These are phyloP conservation scores for Kwoniella dejecticola DNA, from an alignment of 768 basidiomycete species.

Conservation along the genomic window DNA sequence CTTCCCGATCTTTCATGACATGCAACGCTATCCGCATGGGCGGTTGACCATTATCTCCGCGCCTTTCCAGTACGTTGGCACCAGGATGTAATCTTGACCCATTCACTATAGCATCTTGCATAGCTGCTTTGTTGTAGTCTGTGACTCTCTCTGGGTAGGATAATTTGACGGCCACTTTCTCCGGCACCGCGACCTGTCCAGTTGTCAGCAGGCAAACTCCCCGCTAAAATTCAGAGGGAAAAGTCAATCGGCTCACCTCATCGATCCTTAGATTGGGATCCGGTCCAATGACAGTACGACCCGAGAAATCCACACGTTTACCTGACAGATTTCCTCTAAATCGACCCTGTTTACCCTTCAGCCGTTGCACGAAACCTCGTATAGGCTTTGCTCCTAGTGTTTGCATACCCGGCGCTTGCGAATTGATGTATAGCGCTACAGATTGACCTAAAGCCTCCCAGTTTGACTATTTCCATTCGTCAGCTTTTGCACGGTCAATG, in stretches of 20 bases:
- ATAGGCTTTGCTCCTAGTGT: slow-evolving; percentile 86
- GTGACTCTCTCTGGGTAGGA: slow-evolving; percentile 98
- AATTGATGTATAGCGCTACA: slow-evolving; percentile 98
- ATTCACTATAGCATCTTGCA: slow-evolving; percentile 78
- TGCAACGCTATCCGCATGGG: slow-evolving; percentile 38
- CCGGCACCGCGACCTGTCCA: slow-evolving; percentile 76
- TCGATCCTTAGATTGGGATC: slow-evolving; percentile 99
- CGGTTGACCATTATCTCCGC: slow-evolving; percentile 22
- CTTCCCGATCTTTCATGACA: slow-evolving; percentile 42
- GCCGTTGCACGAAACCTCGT: slow-evolving; percentile 92
- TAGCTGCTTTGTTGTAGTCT: slow-evolving; percentile 75
- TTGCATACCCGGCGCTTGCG: slow-evolving; percentile 89
- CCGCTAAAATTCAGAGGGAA: too few relatives aligned
- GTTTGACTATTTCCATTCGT: slow-evolving; percentile 70
- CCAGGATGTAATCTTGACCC: slow-evolving; percentile 91
- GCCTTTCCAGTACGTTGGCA: slow-evolving; percentile 64
- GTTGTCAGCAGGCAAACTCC: too few relatives aligned
- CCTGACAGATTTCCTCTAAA: slow-evolving; percentile 98
- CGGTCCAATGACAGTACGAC: slow-evolving; percentile 96
- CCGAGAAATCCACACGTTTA: slow-evolving; percentile 98
- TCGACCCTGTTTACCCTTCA: slow-evolving; percentile 98
- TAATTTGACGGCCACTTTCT: slow-evolving; percentile 88
- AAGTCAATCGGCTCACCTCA: slow-evolving; percentile 61
- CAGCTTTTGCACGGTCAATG: too few relatives aligned
- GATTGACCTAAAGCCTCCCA: slow-evolving; percentile 96